Base-by-base conservation (phyloP, 768 basidiomycete genomes). In the Trametes gibbosa region DNA sequence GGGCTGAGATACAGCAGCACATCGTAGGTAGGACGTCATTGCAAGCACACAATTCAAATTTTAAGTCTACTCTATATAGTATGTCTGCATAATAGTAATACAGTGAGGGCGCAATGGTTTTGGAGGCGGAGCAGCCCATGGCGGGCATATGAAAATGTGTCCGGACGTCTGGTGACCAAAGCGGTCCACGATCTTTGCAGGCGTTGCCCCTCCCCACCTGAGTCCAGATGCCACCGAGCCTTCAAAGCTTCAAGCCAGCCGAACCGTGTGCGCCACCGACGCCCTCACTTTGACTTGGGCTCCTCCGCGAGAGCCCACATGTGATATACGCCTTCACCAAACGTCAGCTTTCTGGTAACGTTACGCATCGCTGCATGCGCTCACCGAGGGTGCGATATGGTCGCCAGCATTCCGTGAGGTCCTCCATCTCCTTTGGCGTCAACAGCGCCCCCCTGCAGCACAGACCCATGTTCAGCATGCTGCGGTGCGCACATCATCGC, bases 321-420 rank as follows among this genome's bases (percentile, higher is more conserved):
- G 73, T 90, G 92, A 72, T 88, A 92, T 23, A 90, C 87, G 51
- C 82, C 87, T 89, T 63, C 29, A 45, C 45, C 45, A 32, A 51
- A 50, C 17, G 58, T 49, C 37, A 58, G 41, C 40, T 24, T 34
- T 14, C 23, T 8, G n/a, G n/a, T 58, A 34, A 53, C 46, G 57
- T 32, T 35, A 42, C 8, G n/a, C n/a, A n/a, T n/a, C n/a, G n/a
- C n/a, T n/a, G n/a, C 54, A 48, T 34, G 34, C 9, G 71, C 82
- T 58, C 65, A 88, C 89, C 92, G 29, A 95, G 61, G 66, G 89
- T 91, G 65, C 92, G 76, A 68, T 90, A 95, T 4, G 93, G 93
- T 65, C 76, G 81, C 93, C 93, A 95, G 27, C 74, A 65, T 50
- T 83, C 83, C 3, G 92, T 91, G 59, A 95, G 71, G 24, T 78